Conservation (phyloP, 805 yeast genomes). For the Wickerhamomyces mucosus region DNA sequence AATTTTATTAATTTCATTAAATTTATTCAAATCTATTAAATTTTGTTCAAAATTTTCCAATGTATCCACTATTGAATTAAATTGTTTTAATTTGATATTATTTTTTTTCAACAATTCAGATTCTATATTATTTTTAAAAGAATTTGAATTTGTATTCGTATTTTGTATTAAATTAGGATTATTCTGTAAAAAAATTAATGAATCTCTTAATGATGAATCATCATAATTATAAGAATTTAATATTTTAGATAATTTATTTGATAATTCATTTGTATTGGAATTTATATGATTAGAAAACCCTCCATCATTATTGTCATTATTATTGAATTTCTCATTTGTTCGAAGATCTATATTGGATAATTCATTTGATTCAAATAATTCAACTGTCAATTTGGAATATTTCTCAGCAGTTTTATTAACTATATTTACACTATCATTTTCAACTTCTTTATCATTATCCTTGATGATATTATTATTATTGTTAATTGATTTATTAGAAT, state of each 20-base stretch:
- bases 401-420: conserved; percentile 27
- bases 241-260: conserved; percentile 25
- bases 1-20: conserved; percentile 4
- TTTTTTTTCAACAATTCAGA: conserved; percentile 50
- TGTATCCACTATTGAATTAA: conserved; percentile 34
- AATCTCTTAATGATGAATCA: conserved; percentile 25
- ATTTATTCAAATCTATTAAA: conserved; percentile 12
- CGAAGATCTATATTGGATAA: conserved; percentile 5
- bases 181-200: conserved; percentile 23
- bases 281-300: background rate
- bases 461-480: conserved; percentile 1
- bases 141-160: conserved; percentile 21
- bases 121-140: conserved; percentile 52
- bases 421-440: conserved; percentile 4
- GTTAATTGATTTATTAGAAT: conserved; percentile 13
- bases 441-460: conserved; percentile 6
- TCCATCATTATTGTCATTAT: background rate
- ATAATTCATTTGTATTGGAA: conserved; percentile 23
- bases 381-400: conserved; percentile 39
- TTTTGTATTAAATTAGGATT: conserved; percentile 20
- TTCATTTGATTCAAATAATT: conserved; percentile 19
- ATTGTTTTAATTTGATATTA: conserved; percentile 35
- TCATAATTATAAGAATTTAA: conserved; percentile 24
- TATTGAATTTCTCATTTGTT: background rate
- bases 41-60: conserved; percentile 23